Base-by-base conservation (phyloP, 2,329 filamentous ascomycete species). In the Diaporthe sp. region DNA sequence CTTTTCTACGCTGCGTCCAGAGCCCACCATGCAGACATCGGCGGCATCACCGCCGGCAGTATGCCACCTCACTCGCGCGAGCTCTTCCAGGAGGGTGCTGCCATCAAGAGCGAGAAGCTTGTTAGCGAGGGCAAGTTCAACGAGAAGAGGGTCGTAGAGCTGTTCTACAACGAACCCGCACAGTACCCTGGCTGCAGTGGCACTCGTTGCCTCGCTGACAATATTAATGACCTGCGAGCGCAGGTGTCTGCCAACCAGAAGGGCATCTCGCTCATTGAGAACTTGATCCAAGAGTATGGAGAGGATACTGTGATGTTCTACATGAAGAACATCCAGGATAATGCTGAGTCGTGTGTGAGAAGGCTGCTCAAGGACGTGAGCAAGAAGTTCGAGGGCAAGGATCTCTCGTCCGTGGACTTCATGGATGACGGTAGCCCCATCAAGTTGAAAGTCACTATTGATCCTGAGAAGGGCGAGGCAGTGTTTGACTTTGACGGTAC, bases 341-440 rank as follows among this genome's bases (percentile, higher is more conserved):
- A 96, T 60, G 95, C 95, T 0, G 94, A 95, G 78, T 86, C 90
- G 1, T 93, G 92, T 42, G 95, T 97, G 0, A 90, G 94, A 25
- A 90, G 89, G 68, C 87, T 97, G 7, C 87, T 97, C 38, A 95
- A 93, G 80, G 86, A 90, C 4, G 92, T 96, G n/a, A 88, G 91
- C 79, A 89, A 89, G 76, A 88, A 91, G 33, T 94, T 95, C 77
- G 88, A 91, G 77, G 92, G 92, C 3, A 88, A 91, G 74, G 91
- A 94, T n/a, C 88, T 97, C 0, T 89, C 90, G 10, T 93, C 95
- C 0, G 87, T 92, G 1, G 95, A 97, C 80, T 95, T 92, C 85
- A 97, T 97, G 94, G 95, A 97, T 78, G 95, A 97, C 78, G 95
- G 95, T 35, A 94, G 90, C 13, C 93, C 94, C 0, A 96, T 97